A percentile compares a stretch with the other conserved stretches of the same genome.
Conservation (phyloP, 2,329 filamentous ascomycete genomes). For the Botrytis pseudocinerea region DNA sequence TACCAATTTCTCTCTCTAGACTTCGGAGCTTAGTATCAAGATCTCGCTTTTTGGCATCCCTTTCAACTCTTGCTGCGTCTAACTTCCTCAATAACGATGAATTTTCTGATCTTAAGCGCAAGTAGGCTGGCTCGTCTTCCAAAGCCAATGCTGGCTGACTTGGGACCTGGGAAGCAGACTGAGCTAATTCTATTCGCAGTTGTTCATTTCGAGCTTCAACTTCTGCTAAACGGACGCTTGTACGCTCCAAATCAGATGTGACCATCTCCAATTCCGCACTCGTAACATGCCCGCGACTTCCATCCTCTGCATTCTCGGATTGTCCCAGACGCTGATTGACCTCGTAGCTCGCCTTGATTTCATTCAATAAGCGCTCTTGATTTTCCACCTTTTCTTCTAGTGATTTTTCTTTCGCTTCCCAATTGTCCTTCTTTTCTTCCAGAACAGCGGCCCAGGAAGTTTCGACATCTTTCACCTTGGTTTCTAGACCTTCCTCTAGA, state of each 20-base stretch:
- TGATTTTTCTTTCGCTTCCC: slow-evolving; percentile 88
- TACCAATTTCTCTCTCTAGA: slow-evolving; percentile 75
- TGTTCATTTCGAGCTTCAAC: slow-evolving; percentile 94
- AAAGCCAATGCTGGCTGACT: slow-evolving; percentile 60
- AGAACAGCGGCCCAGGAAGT: slow-evolving; percentile 86
- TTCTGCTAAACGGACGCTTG: slow-evolving; percentile 82
- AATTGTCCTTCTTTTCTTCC: slow-evolving; percentile 93
- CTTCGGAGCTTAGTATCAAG: slow-evolving; percentile 73
- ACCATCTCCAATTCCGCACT: slow-evolving; percentile 93
- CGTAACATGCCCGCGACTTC: slow-evolving; percentile 65
- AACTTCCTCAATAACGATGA: slow-evolving; percentile 86
- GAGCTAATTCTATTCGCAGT: slow-evolving; percentile 83
- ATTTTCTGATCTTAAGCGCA: slow-evolving; percentile 89
- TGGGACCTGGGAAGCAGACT: slow-evolving; percentile 74
- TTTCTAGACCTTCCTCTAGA: slow-evolving; percentile 75
- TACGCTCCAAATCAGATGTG: slow-evolving; percentile 85
- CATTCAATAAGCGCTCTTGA: slow-evolving; percentile 87
- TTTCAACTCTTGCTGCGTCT: slow-evolving; percentile 79
- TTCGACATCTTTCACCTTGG: slow-evolving; percentile 85
- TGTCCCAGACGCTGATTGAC: slow-evolving; percentile 87
- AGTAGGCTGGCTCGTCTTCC: slow-evolving; percentile 87
- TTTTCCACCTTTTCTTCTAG: slow-evolving; percentile 93
- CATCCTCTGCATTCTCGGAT: slow-evolving; percentile 62
- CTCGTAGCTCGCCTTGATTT: slow-evolving; percentile 96
- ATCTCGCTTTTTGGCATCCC: slow-evolving; percentile 75